These are phyloP conservation scores for Cotoneaster glaucophyllus DNA, from an alignment of 306 rosid species.

Conservation along the genomic window DNA sequence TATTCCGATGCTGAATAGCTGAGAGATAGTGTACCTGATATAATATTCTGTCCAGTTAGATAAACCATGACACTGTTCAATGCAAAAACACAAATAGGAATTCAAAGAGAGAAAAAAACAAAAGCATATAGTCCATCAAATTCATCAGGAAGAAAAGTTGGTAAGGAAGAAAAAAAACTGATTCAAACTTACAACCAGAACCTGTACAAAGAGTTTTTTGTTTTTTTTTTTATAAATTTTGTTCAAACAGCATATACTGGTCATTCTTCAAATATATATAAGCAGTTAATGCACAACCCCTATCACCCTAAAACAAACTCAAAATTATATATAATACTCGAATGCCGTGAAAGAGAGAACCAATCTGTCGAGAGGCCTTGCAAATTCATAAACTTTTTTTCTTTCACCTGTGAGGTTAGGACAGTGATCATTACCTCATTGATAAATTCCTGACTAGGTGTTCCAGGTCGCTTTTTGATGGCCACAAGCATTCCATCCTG, in stretches of 20 bases:
- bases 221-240: no score
- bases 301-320: no score
- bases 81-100: neutral
- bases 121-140: neutral
- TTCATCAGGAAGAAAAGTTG: neutral
- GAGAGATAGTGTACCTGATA: slow-evolving; percentile 80
- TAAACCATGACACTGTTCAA: slow-evolving; percentile 18
- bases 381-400: neutral
- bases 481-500: slow-evolving; percentile 90
- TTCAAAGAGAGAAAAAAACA: neutral
- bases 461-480: slow-evolving; percentile 69
- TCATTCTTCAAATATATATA: no score
- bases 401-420: neutral
- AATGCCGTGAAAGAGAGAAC: no score
- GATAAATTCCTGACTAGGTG: slow-evolving; percentile 62
- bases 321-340: no score
- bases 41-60: slow-evolving; percentile 27
- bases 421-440: slow-evolving; percentile 51
- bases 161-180: neutral
- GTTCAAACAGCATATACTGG: no score
- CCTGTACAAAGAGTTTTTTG: neutral
- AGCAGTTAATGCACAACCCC: no score
- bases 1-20: slow-evolving; percentile 67
- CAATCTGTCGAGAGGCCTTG: neutral
- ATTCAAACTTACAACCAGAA: neutral